Evolutionary conservation across 2,329 filamentous ascomycete genomes (phyloP).

Genomic region (Lasiodiplodia citricola): DNA sequence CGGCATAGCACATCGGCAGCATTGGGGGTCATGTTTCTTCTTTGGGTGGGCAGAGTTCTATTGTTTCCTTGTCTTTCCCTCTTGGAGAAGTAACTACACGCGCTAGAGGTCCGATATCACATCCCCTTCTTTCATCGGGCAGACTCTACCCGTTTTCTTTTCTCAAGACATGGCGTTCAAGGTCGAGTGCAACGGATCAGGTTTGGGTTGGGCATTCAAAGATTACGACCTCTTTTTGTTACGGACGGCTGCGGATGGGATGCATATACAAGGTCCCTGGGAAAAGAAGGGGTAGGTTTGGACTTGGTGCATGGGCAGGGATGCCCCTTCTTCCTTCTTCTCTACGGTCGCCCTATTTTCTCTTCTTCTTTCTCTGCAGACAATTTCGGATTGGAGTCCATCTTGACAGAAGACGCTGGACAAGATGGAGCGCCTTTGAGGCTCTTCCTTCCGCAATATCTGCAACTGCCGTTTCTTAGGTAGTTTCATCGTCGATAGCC

Average conservation of each 20-base stretch:
- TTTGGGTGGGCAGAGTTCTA: conserved; percentile 15
- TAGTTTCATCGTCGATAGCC: conserved; percentile 15
- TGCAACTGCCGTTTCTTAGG: conserved; percentile 13
- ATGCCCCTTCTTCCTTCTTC: background rate
- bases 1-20: conserved; percentile 25
- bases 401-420: background rate
- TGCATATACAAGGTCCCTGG: conserved; percentile 11
- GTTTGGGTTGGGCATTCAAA: conserved; percentile 13
- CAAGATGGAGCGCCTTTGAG: background rate
- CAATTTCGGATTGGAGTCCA: background rate
- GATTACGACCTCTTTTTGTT: conserved; percentile 21
- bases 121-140: conserved; percentile 13
- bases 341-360: background rate
- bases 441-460: background rate
- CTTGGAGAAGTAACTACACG: conserved; percentile 11
- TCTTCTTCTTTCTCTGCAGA: conserved; percentile 20
- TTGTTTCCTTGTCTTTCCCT: conserved; percentile 20
- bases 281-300: conserved; percentile 1
- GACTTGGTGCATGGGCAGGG: conserved; percentile 9
- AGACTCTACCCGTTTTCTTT: background rate
- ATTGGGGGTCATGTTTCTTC: conserved; percentile 23
- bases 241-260: background rate
- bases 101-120: conserved; percentile 17
- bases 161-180: conserved; percentile 13
- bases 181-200: background rate